Base-by-base conservation (phyloP, 2,329 filamentous ascomycete genomes). In the Pyrenophora tritici-repentis region DNA sequence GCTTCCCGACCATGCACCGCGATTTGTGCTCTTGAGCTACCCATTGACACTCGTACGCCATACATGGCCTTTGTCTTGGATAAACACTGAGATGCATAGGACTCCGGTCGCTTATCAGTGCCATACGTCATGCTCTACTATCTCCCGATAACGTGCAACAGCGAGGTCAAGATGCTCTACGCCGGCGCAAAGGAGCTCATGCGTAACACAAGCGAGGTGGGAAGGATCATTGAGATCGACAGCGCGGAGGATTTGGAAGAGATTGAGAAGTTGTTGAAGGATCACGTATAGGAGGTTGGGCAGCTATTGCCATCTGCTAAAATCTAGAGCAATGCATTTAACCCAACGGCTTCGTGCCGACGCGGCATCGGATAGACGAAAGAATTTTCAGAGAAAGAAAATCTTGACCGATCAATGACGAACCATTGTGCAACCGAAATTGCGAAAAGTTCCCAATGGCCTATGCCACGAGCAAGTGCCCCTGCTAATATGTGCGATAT, bases 111-210 rank as follows among this genome's bases (percentile, higher is more conserved):
- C 22, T 75, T 91, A 36, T 89, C 90, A 4, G 91, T 96, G 3
- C 94, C 94, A 8, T 99, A 99, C 73, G 91, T 97, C 39, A 84
- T 97, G 72, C 78, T 99, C 17, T 97, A 96, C 79, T 97, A 96
- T 77, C 85, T 97, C 17, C 94, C 94, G 6, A 88, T 87, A 43
- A 97, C 93, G 41, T 94, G 90, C 77, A 97, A 96, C 73, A 85
- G 83, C 61, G 89, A 92, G 69, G 79, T 89, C 69, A 86, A 90
- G 62, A 97, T 97, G 94, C 79, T 94, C 71, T 99, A 97, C 73
- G 94, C 94, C 24, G 89, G 92, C 33, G 94, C 94, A 36, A 96
- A 97, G 76, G 94, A 99, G 78, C 76, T 97, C 73, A 91, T 97
- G 88, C 86, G 92, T 59, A 96, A 90, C 70, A 95, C 90, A 47